Evolutionary conservation across 2,329 filamentous ascomycete genomes (phyloP).

Genomic region (Calonectria multiphialidica): DNA sequence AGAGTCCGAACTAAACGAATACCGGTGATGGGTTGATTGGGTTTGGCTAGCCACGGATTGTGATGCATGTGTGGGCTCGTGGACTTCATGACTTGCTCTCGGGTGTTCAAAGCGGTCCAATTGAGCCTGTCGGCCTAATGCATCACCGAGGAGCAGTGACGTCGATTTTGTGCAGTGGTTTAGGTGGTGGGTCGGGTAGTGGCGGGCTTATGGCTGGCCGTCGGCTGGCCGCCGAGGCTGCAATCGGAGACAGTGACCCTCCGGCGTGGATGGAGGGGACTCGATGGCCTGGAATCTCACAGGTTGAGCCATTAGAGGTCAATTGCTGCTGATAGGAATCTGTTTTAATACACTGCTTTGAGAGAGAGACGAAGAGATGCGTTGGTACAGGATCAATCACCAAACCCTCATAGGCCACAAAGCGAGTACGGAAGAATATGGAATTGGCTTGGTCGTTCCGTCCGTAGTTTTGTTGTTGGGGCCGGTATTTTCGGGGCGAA

Average conservation of each 20-base stretch:
- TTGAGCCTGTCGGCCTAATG: conserved; percentile 17
- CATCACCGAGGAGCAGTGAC: conserved; percentile 33
- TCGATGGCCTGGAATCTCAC: not conserved
- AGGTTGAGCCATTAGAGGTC: not conserved
- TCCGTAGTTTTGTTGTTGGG: conserved; percentile 20
- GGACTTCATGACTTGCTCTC: not conserved
- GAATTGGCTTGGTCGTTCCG: not conserved
- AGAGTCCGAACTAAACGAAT: not conserved
- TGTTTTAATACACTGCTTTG: not conserved
- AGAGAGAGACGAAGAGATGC: too few species aligned
- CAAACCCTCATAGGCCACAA: not conserved
- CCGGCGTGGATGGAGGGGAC: conserved; percentile 14
- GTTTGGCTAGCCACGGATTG: not conserved
- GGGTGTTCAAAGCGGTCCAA: not conserved
- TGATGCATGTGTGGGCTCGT: not conserved
- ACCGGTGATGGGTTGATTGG: not conserved
- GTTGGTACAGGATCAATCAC: not conserved
- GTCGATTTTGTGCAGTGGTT: conserved; percentile 25
- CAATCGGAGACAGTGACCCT: conserved; percentile 10
- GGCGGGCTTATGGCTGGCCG: conserved; percentile 37
- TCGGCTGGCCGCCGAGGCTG: conserved; percentile 23
- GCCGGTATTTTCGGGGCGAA: conserved; percentile 4
- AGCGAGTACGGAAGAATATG: not conserved
- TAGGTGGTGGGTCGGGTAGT: conserved; percentile 35
- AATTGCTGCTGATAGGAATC: not conserved